A percentile compares a stretch with the other conserved stretches of the same genome.
These are phyloP conservation scores for Phyllosticta ampelicida DNA, from an alignment of 2,329 filamentous ascomycete species.

Conservation along the genomic window DNA sequence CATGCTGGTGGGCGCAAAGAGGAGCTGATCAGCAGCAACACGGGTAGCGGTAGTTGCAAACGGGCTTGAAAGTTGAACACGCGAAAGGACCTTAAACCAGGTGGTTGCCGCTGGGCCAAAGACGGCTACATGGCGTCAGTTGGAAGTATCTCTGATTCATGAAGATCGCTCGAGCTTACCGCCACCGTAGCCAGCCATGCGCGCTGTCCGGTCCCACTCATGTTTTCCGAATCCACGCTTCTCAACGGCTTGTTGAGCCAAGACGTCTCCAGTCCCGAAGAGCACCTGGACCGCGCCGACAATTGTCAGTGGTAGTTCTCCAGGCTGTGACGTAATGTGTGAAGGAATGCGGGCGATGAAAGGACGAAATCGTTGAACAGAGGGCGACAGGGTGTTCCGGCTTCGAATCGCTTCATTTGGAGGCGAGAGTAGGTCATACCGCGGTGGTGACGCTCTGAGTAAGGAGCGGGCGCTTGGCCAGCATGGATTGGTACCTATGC, in stretches of 20 bases:
- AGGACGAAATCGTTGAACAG: not conserved
- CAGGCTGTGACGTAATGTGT: not conserved
- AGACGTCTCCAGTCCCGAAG: constrained; percentile 82
- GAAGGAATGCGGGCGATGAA: not conserved
- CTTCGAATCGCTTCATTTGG: not conserved
- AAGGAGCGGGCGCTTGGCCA: constrained; percentile 71
- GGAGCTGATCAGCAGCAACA: constrained; percentile 63
- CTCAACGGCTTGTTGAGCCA: constrained; percentile 87
- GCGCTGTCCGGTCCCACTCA: constrained; percentile 55
- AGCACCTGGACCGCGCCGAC: constrained; percentile 46
- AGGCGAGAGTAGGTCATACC: constrained; percentile 25
- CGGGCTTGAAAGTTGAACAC: constrained; percentile 51
- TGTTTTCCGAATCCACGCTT: constrained; percentile 67
- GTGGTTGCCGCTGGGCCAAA: constrained; percentile 82
- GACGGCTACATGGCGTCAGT: constrained; percentile 42
- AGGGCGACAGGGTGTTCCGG: not conserved
- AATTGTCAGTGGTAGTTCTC: not conserved
- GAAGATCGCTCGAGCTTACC: constrained; percentile 37
- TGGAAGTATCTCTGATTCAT: not conserved
- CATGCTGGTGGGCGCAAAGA: constrained; percentile 80
- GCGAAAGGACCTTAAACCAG: constrained; percentile 72
- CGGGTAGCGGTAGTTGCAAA: constrained; percentile 65
- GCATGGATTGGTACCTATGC: constrained; percentile 69
- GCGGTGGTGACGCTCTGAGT: constrained; percentile 87
- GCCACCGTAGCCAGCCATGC: constrained; percentile 74